These are phyloP conservation scores for Yueomyces sp. DNA, from an alignment of 1,139 yeast species.

Conservation along the genomic window DNA sequence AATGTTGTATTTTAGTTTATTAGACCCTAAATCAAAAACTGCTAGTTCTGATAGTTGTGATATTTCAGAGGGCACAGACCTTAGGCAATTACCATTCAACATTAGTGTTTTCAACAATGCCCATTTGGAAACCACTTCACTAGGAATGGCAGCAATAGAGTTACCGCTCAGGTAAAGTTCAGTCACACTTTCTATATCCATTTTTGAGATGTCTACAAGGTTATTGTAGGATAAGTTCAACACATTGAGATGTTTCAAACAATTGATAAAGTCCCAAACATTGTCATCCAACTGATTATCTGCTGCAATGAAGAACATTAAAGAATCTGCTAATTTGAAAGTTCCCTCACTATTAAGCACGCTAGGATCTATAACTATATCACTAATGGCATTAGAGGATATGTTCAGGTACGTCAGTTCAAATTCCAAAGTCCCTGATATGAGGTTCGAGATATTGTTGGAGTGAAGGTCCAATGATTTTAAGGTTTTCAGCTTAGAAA, in stretches of 20 bases:
- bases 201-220: slow-evolving; percentile 57
- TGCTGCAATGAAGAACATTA: slow-evolving; percentile 50
- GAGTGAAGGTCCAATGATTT: slow-evolving; percentile 71
- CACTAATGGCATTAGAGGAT: slow-evolving; percentile 60
- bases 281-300: slow-evolving; percentile 79
- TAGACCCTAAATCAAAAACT: slow-evolving; percentile 82
- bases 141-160: slow-evolving; percentile 62
- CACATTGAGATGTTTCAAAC: slow-evolving; percentile 43
- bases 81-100: slow-evolving; percentile 73
- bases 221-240: slow-evolving; percentile 78
- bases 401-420: slow-evolving; percentile 51
- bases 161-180: slow-evolving; percentile 78
- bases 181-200: slow-evolving; percentile 42
- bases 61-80: slow-evolving; percentile 80
- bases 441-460: slow-evolving; percentile 64
- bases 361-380: slow-evolving; percentile 16
- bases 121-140: slow-evolving; percentile 65
- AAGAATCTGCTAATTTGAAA: slow-evolving; percentile 35
- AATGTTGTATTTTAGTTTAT: slow-evolving; percentile 78
- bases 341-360: slow-evolving; percentile 7
- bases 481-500: slow-evolving; percentile 48
- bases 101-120: slow-evolving; percentile 47
- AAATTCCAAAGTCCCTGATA: slow-evolving; percentile 57
- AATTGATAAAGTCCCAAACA: slow-evolving; percentile 55
- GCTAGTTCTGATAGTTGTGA: slow-evolving; percentile 52